phyloP scores from a whole-genome alignment of 768 basidiomycete species.

The Trametes cubensis region DNA sequence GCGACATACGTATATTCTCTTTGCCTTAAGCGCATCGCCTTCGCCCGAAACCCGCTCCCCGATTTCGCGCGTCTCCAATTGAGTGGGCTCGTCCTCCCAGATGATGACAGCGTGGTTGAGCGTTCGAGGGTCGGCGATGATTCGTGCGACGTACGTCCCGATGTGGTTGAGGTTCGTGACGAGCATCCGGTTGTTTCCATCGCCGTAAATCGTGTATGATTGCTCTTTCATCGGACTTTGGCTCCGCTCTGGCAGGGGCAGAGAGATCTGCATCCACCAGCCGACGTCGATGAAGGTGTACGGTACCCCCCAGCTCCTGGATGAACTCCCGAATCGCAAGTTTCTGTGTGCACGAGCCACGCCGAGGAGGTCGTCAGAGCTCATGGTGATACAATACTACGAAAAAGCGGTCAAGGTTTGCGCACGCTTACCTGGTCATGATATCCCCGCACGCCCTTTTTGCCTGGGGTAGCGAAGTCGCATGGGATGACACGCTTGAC shows the following conservation, averaged over 20 bases:
- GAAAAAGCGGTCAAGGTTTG: too few relatives aligned
- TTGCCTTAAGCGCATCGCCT: slow-evolving; percentile 17
- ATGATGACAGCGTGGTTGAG: slow-evolving; percentile 35
- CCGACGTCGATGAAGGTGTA: slow-evolving; percentile 41
- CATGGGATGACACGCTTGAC: slow-evolving; percentile 31
- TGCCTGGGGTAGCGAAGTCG: slow-evolving; percentile 29
- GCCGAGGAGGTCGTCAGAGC: not conserved
- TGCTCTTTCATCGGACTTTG: not conserved
- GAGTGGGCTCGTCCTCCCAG: slow-evolving; percentile 33
- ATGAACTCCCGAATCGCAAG: slow-evolving; percentile 33
- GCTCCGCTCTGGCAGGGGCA: slow-evolving; percentile 8
- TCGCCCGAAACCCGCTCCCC: slow-evolving; percentile 31
- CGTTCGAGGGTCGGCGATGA: slow-evolving; percentile 37
- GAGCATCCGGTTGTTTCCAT: slow-evolving; percentile 26
- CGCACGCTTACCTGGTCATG: slow-evolving; percentile 14
- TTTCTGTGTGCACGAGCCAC: slow-evolving; percentile 28
- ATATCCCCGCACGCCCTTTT: slow-evolving; percentile 15
- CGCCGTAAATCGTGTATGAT: slow-evolving; percentile 20
- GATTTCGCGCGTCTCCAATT: slow-evolving; percentile 30
- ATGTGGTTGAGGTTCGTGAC: slow-evolving; percentile 32
- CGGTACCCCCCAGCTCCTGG: slow-evolving; percentile 26
- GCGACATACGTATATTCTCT: slow-evolving; percentile 16
- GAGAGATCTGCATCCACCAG: slow-evolving; percentile 34
- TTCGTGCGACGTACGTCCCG: slow-evolving; percentile 34
- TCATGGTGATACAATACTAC: too few relatives aligned